Evolutionary conservation across 23 red algal genomes (phyloP), one percentile per base, ranked within the genome.

Genomic region (Gracilaria domingensis): DNA sequence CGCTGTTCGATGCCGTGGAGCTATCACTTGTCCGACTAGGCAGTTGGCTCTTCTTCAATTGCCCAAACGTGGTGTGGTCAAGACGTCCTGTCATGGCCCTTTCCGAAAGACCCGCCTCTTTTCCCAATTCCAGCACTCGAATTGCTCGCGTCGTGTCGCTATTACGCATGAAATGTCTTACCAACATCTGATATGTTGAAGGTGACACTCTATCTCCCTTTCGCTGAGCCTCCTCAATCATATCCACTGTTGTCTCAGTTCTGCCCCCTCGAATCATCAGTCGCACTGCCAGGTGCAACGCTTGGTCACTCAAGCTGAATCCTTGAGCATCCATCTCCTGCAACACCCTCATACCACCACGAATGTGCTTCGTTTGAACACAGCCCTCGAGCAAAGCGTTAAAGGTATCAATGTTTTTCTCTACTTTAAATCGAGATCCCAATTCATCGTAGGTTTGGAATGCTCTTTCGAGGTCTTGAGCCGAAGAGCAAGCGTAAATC

Each of bases 371-470:
- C 21, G 66, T 65, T 53, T 83, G 78, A 51, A 92, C 53, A 33
- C 89, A 92, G 33, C 89, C 89, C 50, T 83, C 89, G 1, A 92
- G 65, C 16, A 92, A 61, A 20, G 89, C 89, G 38, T 84, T 92
- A 79, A 66, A 75, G 25, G 89, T 92, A 59, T 92, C 89, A 54
- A 76, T 66, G 34, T 92, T 84, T 34, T 76, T 72, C 25, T 84
- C 89, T 24, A 84, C 33, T 2, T 48, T 37, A 75, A 92, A 84
- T 34, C 78, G 47, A 34, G 33, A 48, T 18, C 50, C 89, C 6
- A 90, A 51, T 48, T 92, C 89, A 53, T 92, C 89, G 45, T 75
- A 92, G 4, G 89, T 92, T 35, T 92, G 89, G 54, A 92, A 92
- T 25, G 89, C 89, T 50, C 89, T 21, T 58, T 92, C 79, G 39